Base-by-base conservation (phyloP, 495 filamentous ascomycete genomes). In the Aspergillus incahuasiensis region DNA sequence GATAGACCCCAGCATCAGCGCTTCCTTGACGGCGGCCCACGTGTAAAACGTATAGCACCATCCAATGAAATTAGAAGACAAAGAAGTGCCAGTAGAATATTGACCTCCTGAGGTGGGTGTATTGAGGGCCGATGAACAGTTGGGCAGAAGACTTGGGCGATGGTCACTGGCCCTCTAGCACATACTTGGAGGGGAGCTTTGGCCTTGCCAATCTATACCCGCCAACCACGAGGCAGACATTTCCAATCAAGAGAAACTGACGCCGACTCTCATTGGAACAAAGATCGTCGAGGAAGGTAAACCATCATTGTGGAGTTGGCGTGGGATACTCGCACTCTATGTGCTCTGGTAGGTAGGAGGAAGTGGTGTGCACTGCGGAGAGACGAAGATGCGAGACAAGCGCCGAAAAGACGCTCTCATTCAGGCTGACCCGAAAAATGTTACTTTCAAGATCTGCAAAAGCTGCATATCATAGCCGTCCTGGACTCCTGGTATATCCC, bases 201-300 rank as follows among this genome's bases (percentile, higher is more conserved):
- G 55, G 47, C 47, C 47, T 38, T 11, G 8, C 3, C 15, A 25
- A 6, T 35, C 9, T n/a, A 48, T 35, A 11, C 42, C 41, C 43
- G 12, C 56, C 56, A 54, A 58, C 50, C 56, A 58, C 24, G 35
- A 43, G 30, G 22, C 22, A 43, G 44, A n/a, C 22, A 54, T 54
- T 58, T 28, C 19, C 42, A 54, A 58, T 50, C 50, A 35, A 35
- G 46, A 43, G 3, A n/a, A 18, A n/a, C 21, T 16, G 12, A 43
- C 22, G n/a, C 44, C 16, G 34, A 24, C 40, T 38, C 16, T n/a
- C 39, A 28, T 25, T 24, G 15, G 44, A 32, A 32, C n/a, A 5
- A 24, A 41, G 25, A 41, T 55, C 34, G 18, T 11, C 22, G 32
- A 30, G 21, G 41, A 39, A 44, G n/a, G 30, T 3, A 30, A 32